phyloP scores from a whole-genome alignment of 305 asterid species.

The Fraxinus velutina region DNA sequence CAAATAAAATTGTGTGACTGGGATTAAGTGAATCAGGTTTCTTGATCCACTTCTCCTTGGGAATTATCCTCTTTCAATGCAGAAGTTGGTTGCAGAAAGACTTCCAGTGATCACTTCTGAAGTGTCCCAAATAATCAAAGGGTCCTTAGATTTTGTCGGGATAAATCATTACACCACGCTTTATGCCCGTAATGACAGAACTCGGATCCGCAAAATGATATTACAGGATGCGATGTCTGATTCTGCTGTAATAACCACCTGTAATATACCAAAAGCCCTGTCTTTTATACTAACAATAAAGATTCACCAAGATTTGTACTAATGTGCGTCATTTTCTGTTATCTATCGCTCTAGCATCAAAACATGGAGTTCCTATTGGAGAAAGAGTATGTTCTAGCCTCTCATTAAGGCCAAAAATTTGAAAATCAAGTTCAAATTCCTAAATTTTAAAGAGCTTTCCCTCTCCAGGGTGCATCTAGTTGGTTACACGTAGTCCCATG shows the following conservation, averaged over 20 bases:
- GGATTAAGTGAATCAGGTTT: slow-evolving; percentile 54
- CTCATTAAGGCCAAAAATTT: not conserved
- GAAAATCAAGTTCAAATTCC: not conserved
- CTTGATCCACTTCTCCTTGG: slow-evolving; percentile 93
- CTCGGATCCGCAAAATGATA: slow-evolving; percentile 43
- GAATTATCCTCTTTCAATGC: slow-evolving; percentile 82
- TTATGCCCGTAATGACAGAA: slow-evolving; percentile 67
- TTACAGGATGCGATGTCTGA: slow-evolving; percentile 61
- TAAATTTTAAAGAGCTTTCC: not conserved
- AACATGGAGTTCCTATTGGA: slow-evolving; percentile 72
- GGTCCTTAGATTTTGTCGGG: slow-evolving; percentile 76
- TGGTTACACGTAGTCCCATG: slow-evolving; percentile 80
- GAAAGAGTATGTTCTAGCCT: slow-evolving; percentile 49
- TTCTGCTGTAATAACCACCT: slow-evolving; percentile 60
- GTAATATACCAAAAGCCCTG: slow-evolving; percentile 36
- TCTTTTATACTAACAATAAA: not conserved
- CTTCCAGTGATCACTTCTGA: slow-evolving; percentile 50
- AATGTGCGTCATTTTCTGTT: not conserved
- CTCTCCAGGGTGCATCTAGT: slow-evolving; percentile 51
- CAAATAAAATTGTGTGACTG: slow-evolving; percentile 13
- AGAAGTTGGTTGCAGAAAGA: slow-evolving; percentile 60
- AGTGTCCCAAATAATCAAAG: slow-evolving; percentile 43
- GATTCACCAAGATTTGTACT: not conserved
- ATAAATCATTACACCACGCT: slow-evolving; percentile 73
- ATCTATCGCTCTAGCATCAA: slow-evolving; percentile 39